Percentiles rank a stretch among this genome's conserved stretches.
These are phyloP conservation scores for Aphanoascus verrucosus DNA, from an alignment of 2,329 filamentous ascomycete species.

Conservation along the genomic window DNA sequence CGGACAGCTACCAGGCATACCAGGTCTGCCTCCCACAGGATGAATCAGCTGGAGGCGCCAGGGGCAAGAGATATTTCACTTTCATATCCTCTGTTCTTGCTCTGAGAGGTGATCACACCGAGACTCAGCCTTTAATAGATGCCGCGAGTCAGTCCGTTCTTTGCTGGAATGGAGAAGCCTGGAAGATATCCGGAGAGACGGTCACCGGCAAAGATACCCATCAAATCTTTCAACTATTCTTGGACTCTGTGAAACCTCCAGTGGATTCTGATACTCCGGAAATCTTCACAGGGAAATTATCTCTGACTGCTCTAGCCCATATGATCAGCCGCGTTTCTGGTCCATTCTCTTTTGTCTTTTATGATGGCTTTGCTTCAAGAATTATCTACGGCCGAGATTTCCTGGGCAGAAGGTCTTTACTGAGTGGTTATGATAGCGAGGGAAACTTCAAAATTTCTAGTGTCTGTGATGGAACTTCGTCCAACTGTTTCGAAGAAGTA, in stretches of 20 bases:
- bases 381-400: constrained; percentile 81
- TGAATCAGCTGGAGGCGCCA: not conserved
- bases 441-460: constrained; percentile 56
- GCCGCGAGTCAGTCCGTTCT: constrained; percentile 51
- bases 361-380: constrained; percentile 50
- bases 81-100: constrained; percentile 83
- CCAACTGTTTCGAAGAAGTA: constrained; percentile 61
- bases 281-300: constrained; percentile 17
- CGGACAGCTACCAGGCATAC: constrained; percentile 33
- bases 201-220: constrained; percentile 70
- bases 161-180: constrained; percentile 98
- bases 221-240: constrained; percentile 52
- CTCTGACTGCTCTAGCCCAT: constrained; percentile 25
- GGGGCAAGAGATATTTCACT: constrained; percentile 24
- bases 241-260: constrained; percentile 29
- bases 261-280: not conserved
- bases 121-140: constrained; percentile 61
- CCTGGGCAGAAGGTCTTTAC: constrained; percentile 72
- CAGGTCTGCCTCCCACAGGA: constrained; percentile 18
- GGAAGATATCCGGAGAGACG: constrained; percentile 53
- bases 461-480: constrained; percentile 46
- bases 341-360: constrained; percentile 83
- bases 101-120: constrained; percentile 63
- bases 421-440: constrained; percentile 44
- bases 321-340: constrained; percentile 57